Conservation (phyloP, 129 eudicot species). For the Gnaphalium uliginosum region DNA sequence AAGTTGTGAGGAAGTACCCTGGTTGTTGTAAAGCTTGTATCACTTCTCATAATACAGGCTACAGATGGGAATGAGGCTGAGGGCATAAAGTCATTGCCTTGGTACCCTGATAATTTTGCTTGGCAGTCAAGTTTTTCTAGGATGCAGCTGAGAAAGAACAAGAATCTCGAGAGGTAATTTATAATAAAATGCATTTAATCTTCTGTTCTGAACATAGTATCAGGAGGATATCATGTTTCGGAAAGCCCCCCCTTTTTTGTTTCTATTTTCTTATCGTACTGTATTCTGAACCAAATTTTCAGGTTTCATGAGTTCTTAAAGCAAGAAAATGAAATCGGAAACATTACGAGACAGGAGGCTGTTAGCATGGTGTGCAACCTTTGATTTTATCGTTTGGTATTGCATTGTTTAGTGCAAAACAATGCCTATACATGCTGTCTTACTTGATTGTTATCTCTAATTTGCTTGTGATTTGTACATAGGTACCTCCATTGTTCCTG, state of each 20-base stretch:
- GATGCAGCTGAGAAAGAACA: slow-evolving; percentile 87
- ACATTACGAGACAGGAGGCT: slow-evolving; percentile 97
- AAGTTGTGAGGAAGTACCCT: slow-evolving; percentile 17
- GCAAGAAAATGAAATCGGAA: slow-evolving; percentile 96
- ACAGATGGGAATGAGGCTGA: slow-evolving; percentile 61
- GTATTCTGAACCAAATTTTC: slow-evolving; percentile 32
- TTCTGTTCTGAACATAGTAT: not conserved
- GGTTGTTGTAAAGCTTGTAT: not conserved
- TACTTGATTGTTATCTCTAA: slow-evolving; percentile 11
- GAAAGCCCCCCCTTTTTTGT: not conserved
- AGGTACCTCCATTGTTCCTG: slow-evolving; percentile 95
- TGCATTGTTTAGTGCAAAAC: slow-evolving; percentile 1
- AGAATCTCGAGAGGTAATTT: slow-evolving; percentile 71
- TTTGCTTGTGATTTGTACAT: slow-evolving; percentile 28
- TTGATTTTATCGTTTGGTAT: slow-evolving; percentile 2
- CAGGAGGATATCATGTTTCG: not conserved
- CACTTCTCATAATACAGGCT: slow-evolving; percentile 40
- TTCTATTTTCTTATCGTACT: not conserved
- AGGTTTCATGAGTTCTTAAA: slow-evolving; percentile 98
- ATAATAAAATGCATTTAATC: not conserved
- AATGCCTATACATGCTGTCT: not conserved
- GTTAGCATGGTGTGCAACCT: slow-evolving; percentile 87
- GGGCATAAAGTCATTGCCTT: slow-evolving; percentile 78
- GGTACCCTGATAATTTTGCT: slow-evolving; percentile 96
- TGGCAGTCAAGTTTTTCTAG: slow-evolving; percentile 98